Base-by-base conservation (phyloP, 2,329 filamentous ascomycete species). In the Aaosphaeria arxii region DNA sequence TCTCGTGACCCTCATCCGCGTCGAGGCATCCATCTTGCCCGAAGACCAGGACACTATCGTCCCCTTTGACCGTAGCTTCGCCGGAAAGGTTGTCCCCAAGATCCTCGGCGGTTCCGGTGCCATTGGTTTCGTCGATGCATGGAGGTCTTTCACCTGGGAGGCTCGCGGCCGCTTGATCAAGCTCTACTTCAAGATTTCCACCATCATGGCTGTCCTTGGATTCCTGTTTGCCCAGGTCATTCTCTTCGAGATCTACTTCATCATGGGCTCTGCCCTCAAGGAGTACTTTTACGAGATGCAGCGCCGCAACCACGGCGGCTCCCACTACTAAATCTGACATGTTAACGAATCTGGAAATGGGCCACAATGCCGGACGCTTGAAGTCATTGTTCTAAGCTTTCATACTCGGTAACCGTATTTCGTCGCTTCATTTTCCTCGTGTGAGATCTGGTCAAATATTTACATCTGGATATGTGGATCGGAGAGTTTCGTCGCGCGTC, bases 11-110 rank as follows among this genome's bases (percentile, higher is more conserved):
- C 82, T 95, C 50, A 79, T 87, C 56, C 89, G 92, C 53, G 85
- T 96, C 33, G 90, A 95, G 67, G 91, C 91, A 5, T 92, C 89
- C 43, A 84, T 96, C 58, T 83, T 97, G 3, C 83, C 90, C 1
- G 86, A 89, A 50, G 85, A 89, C 13, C 81, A 91, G 56, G 87
- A 95, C 72, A 84, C 89, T 29, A 88, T 96, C 55, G 85, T 97
- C 33, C 86, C 89, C 31, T 96, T 97, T 62, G 92, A 97, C 76
- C 88, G 91, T 55, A 86, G 86, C 30, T 95, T 95, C 63, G 83
- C 81, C 54, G 89, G 89, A 58, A 87, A 85, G 65, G 82, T 92
- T 30, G 82, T 86, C 55, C 85, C 88, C n/a, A 81, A 82, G 50
- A 79, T 90, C 43, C 76, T 90, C n/a, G 85, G 83, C 50, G 89